Evolutionary conservation across 2,329 filamentous ascomycete species (phyloP), one percentile per base, ranked within the genome.

Genomic region (Fonsecaea erecta): DNA sequence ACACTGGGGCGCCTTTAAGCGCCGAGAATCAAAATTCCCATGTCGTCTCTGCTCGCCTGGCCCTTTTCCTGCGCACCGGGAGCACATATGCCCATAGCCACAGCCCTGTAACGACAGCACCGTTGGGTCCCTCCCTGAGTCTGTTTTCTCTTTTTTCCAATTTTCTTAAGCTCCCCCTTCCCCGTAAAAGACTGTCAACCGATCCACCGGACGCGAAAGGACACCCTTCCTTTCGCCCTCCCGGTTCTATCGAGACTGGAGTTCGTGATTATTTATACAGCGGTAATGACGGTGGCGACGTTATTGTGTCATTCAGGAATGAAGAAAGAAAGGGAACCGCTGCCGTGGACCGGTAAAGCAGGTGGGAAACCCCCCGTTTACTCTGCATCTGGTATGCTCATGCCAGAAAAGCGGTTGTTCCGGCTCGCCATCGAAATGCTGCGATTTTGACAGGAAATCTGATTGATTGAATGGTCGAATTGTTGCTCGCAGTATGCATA

Each of bases 261-360:
- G 21, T 48, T 48, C 43, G 43, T 48, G 28, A 46, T 34, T 52
- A 24, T 52, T 48, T 35, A 60, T 60, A 60, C 57, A 60, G 32
- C 57, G 18, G 57, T 60, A 55, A 54, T 24, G 60, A 56, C 55
- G 18, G 21, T 28, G 16, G 35, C 16, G 55, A 40, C 55, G 8
- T n/a, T 48, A 46, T 26, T 14, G 43, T 48, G 43, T 48, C 43
- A 24, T 48, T 24, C 21, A 46, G 35, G 43, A 46, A 46, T 43
- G 32, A 24, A 55, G n/a, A 43, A 14, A 24, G 16, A 24, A 58
- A 14, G 35, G 26, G 18, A 28, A 34, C 21, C 2, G n/a, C 9
- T 48, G 43, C 43, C 9, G 8, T 59, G 40, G 12, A 21, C 21
- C 40, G 32, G 56, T 59, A 59, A 37, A 48, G 56, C 61, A 52